Conservation (phyloP, 768 basidiomycete genomes). For the Stropharia rugosoannulata region DNA sequence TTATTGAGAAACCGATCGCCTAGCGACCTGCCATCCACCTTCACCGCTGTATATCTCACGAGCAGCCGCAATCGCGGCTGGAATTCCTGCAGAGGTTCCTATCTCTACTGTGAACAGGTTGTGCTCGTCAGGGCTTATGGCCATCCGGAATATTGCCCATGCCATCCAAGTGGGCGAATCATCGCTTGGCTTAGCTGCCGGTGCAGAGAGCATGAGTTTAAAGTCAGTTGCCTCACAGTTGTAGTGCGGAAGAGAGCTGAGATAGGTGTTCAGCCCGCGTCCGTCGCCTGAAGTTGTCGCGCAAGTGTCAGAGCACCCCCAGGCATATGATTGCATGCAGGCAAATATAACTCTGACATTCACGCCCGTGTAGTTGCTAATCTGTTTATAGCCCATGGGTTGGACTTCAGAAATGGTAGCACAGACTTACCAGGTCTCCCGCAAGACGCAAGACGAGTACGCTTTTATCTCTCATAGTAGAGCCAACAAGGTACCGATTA, state of each 20-base stretch:
- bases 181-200: conserved; percentile 82
- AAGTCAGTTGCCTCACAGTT: conserved; percentile 47
- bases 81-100: conserved; percentile 85
- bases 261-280: conserved; percentile 49
- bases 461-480: conserved; percentile 86
- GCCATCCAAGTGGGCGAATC: conserved; percentile 82
- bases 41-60: conserved; percentile 82
- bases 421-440: conserved; percentile 71
- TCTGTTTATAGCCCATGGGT: conserved; percentile 74
- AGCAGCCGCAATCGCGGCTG: conserved; percentile 85
- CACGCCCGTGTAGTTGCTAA: not conserved
- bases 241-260: not conserved
- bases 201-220: conserved; percentile 80
- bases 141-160: conserved; percentile 89
- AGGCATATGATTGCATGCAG: conserved; percentile 78
- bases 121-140: conserved; percentile 93
- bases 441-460: conserved; percentile 86
- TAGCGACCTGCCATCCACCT: conserved; percentile 82
- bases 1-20: not conserved
- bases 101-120: conserved; percentile 90
- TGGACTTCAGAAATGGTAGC: conserved; percentile 95
- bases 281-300: conserved; percentile 70
- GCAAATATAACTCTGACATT: conserved; percentile 30
- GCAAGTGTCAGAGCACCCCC: conserved; percentile 51
- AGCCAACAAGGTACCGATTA: conserved; percentile 53